Conservation (phyloP, 2,329 filamentous ascomycete species). For the Alternaria postmessia region DNA sequence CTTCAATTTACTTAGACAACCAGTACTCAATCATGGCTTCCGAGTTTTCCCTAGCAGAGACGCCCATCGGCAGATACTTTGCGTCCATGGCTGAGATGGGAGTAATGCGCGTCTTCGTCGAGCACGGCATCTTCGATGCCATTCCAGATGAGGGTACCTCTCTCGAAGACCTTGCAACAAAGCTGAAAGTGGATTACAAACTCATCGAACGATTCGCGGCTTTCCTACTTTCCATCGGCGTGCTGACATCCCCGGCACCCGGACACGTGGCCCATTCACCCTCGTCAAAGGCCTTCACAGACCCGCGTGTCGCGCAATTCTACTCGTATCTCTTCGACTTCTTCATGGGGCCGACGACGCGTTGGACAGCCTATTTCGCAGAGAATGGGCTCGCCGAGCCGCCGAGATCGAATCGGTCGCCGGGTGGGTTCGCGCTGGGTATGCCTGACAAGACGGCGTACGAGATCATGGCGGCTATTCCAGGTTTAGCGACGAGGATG, state of each 20-base stretch:
- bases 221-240: constrained; percentile 8
- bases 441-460: constrained; percentile 18
- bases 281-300: constrained; percentile 10
- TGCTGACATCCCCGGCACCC: constrained; percentile 6
- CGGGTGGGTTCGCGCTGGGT: constrained; percentile 9
- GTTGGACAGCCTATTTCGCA: constrained; percentile 13
- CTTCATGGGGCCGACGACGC: constrained; percentile 12
- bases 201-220: constrained; percentile 11
- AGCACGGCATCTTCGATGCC: constrained; percentile 15
- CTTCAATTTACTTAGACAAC: neutral
- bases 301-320: constrained; percentile 7
- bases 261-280: constrained; percentile 14
- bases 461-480: constrained; percentile 14
- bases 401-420: constrained; percentile 10
- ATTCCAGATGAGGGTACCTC: constrained; percentile 13
- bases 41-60: constrained; percentile 12
- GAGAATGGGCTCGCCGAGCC: constrained; percentile 15
- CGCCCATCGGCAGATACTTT: constrained; percentile 13
- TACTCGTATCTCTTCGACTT: constrained; percentile 17
- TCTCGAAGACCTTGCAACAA: constrained; percentile 5
- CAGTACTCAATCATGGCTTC: constrained; percentile 4
- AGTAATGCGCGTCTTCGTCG: constrained; percentile 14
- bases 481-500: constrained; percentile 8
- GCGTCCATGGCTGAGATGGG: constrained; percentile 16
- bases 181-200: constrained; percentile 7